Evolutionary conservation across 805 yeast species (phyloP).

Genomic region (Yamadazyma philogaea): DNA sequence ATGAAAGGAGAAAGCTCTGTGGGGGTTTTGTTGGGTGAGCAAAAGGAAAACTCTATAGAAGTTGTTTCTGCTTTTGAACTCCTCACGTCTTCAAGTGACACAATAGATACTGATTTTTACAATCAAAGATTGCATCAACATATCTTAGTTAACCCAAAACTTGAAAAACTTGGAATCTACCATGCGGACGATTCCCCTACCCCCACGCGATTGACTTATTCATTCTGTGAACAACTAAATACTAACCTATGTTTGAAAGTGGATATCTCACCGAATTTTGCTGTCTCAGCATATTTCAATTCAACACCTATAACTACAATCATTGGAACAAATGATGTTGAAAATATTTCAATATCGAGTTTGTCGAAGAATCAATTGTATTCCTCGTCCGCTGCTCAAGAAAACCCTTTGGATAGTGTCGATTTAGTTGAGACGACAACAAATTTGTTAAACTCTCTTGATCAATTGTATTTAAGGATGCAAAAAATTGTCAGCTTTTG

Average conservation of each 20-base stretch:
- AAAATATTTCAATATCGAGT: conserved; percentile 32
- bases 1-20: conserved; percentile 15
- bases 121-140: conserved; percentile 26
- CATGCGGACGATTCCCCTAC: conserved; percentile 12
- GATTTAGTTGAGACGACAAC: conserved; percentile 1
- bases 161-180: conserved; percentile 30
- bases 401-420: background rate
- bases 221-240: conserved; percentile 4
- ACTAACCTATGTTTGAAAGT: conserved; percentile 3
- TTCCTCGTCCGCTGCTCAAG: conserved; percentile 8
- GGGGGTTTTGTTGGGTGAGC: conserved; percentile 32
- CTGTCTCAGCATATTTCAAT: conserved; percentile 3
- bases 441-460: conserved; percentile 12
- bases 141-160: conserved; percentile 26
- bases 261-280: background rate
- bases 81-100: conserved; percentile 13
- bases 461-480: conserved; percentile 24
- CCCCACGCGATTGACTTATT: background rate
- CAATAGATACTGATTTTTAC: conserved; percentile 24
- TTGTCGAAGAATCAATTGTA: conserved; percentile 27
- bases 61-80: conserved; percentile 31
- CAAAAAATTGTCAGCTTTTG: conserved; percentile 20
- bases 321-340: conserved; percentile 28
- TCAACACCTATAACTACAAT: conserved; percentile 13
- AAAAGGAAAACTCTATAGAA: conserved; percentile 1